A percentile compares a stretch with the other conserved stretches of the same genome.
These are phyloP conservation scores for Scleromitrula shiraiana DNA, from an alignment of 2,329 filamentous ascomycete genomes.

Conservation along the genomic window DNA sequence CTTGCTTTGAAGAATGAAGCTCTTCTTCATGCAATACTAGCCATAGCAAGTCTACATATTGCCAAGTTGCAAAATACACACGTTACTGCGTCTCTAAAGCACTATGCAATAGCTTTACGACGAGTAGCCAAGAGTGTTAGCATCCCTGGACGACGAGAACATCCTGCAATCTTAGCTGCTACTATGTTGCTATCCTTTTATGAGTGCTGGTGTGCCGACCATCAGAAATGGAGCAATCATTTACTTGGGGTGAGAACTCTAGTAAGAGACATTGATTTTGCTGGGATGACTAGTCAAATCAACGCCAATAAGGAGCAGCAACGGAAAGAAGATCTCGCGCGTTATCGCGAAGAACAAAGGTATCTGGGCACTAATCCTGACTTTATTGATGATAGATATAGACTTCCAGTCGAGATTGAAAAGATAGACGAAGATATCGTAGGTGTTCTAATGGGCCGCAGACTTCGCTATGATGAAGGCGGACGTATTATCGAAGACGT, in stretches of 20 bases:
- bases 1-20: slow-evolving; percentile 79
- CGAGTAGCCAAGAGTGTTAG: slow-evolving; percentile 69
- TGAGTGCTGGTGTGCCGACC: slow-evolving; percentile 90
- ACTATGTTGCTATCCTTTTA: slow-evolving; percentile 83
- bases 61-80: slow-evolving; percentile 70
- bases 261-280: slow-evolving; percentile 73
- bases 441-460: slow-evolving; percentile 47
- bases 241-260: slow-evolving; percentile 76
- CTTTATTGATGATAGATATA: slow-evolving; percentile 13
- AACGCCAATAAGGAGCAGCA: slow-evolving; percentile 48
- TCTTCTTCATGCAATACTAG: slow-evolving; percentile 83
- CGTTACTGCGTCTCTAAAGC: slow-evolving; percentile 74
- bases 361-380: slow-evolving; percentile 1
- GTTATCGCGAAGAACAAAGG: slow-evolving; percentile 7
- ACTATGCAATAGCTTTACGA: slow-evolving; percentile 81
- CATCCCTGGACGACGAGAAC: slow-evolving; percentile 58
- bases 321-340: slow-evolving; percentile 15
- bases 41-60: slow-evolving; percentile 79
- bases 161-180: slow-evolving; percentile 78
- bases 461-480: slow-evolving; percentile 49
- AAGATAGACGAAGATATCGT: slow-evolving; percentile 50
- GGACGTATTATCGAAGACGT: slow-evolving; percentile 35
- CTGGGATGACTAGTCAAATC: slow-evolving; percentile 62
- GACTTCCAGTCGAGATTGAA: slow-evolving; percentile 25
- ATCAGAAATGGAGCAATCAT: slow-evolving; percentile 93